Evolutionary conservation across 495 filamentous ascomycete species (phyloP).

Genomic region (Xylaria intraflava): DNA sequence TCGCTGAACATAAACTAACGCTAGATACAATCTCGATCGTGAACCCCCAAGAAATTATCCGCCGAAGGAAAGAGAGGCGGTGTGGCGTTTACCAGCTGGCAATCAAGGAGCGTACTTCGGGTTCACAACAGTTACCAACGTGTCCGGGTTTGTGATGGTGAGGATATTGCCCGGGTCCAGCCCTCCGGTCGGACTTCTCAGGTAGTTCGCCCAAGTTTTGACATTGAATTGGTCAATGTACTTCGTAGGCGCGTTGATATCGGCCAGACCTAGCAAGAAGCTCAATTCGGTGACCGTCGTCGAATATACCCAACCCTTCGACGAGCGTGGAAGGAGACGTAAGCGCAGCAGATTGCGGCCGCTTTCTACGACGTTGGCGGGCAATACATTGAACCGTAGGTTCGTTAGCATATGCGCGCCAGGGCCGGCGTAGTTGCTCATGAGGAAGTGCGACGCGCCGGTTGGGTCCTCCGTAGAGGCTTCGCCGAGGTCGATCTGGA

Average conservation of each 20-base stretch:
- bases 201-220: background rate
- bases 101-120: background rate
- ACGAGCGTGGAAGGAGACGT: constrained; percentile 10
- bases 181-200: background rate
- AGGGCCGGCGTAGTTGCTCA: constrained; percentile 7
- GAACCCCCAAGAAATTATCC: too few relatives aligned
- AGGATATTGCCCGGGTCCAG: background rate
- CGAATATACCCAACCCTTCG: background rate
- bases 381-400: constrained; percentile 16
- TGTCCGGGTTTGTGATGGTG: constrained; percentile 2
- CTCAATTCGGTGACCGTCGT: constrained; percentile 10
- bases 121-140: constrained; percentile 1
- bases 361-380: constrained; percentile 11
- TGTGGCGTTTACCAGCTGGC: too few relatives aligned
- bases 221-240: constrained; percentile 4
- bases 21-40: too few relatives aligned
- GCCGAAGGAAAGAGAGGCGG: too few relatives aligned
- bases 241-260: background rate
- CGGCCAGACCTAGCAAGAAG: constrained; percentile 12
- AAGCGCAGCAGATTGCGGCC: constrained; percentile 2
- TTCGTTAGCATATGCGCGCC: constrained; percentile 15
- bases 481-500: constrained; percentile 2
- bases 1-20: too few relatives aligned
- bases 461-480: background rate
- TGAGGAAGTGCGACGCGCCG: background rate